phyloP scores from a whole-genome alignment of 2,329 filamentous ascomycete genomes.

The Epichloe elymi region DNA sequence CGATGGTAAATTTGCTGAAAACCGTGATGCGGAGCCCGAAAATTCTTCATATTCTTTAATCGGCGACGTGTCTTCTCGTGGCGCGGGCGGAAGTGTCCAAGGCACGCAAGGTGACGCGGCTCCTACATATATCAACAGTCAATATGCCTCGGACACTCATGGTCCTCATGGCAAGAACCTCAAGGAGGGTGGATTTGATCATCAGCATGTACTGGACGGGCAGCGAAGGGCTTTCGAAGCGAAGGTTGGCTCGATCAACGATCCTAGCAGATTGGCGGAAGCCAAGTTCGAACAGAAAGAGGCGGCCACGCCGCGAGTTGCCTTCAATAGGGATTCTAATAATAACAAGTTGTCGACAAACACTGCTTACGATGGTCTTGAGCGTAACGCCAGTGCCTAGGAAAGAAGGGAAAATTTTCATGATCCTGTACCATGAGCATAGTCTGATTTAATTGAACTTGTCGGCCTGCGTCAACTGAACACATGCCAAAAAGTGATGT shows the following conservation, averaged over 20 bases:
- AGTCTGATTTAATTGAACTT: not conserved
- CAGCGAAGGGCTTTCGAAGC: constrained; percentile 25
- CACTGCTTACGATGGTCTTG: constrained; percentile 19
- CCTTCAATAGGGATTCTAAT: constrained; percentile 14
- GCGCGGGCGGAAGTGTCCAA: constrained; percentile 2
- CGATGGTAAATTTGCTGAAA: constrained; percentile 48
- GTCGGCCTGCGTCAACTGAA: not conserved
- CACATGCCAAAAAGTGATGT: not conserved
- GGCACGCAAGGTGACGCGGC: constrained; percentile 15
- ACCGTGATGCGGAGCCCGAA: constrained; percentile 32
- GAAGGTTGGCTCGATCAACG: constrained; percentile 33
- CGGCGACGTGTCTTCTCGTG: constrained; percentile 29
- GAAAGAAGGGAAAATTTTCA: not conserved
- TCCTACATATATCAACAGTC: constrained; percentile 25
- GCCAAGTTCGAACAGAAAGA: constrained; percentile 22
- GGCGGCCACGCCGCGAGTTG: constrained; percentile 11
- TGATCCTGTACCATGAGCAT: not conserved
- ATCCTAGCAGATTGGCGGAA: constrained; percentile 34
- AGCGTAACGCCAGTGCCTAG: constrained; percentile 6
- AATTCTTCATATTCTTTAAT: constrained; percentile 4
- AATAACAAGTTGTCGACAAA: constrained; percentile 11
- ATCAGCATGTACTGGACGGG: constrained; percentile 21
- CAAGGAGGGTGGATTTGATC: constrained; percentile 23
- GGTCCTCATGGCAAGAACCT: constrained; percentile 32
- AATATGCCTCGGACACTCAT: constrained; percentile 16